Conservation (phyloP, 1,284 basidiomycete genomes). For the Pterulicium gracile region DNA sequence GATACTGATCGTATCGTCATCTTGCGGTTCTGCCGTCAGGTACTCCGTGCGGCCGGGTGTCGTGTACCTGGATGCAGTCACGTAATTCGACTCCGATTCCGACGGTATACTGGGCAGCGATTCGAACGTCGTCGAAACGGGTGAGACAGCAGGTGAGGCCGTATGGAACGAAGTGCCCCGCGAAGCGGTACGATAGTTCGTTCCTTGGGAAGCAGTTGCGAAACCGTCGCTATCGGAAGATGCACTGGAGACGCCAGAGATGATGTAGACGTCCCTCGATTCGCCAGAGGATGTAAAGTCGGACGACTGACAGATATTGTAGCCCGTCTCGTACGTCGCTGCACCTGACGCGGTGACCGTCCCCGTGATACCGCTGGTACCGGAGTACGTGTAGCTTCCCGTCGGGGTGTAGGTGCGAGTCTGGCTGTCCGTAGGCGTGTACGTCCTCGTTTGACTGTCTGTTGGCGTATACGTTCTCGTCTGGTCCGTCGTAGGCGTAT, state of each 20-base stretch:
- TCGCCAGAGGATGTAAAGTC: constrained; percentile 15
- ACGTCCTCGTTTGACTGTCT: no score
- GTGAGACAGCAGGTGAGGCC: constrained; percentile 9
- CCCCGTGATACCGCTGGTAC: constrained; percentile 15
- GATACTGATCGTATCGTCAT: not conserved
- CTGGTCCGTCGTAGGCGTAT: not conserved
- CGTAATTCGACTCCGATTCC: constrained; percentile 34
- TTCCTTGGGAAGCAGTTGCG: constrained; percentile 28
- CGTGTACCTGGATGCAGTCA: constrained; percentile 39
- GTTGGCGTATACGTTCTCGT: no score
- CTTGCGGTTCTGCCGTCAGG: constrained; percentile 31
- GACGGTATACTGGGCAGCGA: constrained; percentile 43
- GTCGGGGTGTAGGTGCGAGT: not conserved
- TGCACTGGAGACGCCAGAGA: constrained; percentile 17
- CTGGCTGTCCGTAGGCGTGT: not conserved
- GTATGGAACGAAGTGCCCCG: constrained; percentile 1
- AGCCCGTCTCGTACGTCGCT: constrained; percentile 33
- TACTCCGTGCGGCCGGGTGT: constrained; percentile 38
- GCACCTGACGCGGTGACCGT: constrained; percentile 17
- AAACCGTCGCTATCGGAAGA: constrained; percentile 25
- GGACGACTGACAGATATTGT: constrained; percentile 37
- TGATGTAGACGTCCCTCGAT: not conserved
- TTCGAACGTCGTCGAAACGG: constrained; percentile 19
- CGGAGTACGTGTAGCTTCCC: constrained; percentile 5
- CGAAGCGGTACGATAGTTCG: constrained; percentile 27